A percentile compares a stretch with the other conserved stretches of the same genome.
Evolutionary conservation across 129 eudicot species (phyloP).

Genomic region (Flaveria trinervia): DNA sequence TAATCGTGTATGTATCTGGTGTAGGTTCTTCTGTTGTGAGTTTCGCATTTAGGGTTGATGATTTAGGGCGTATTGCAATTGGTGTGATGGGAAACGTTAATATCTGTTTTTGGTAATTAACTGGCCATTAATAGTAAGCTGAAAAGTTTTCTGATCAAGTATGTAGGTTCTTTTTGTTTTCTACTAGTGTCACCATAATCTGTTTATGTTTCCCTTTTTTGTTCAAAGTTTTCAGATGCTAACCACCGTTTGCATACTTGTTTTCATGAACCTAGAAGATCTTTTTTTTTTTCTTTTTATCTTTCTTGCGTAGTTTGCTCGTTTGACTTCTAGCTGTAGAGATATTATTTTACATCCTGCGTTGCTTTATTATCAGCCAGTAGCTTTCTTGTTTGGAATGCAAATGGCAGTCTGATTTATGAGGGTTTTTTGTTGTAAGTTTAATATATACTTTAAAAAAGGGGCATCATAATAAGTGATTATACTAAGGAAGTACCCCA

Average conservation of each 20-base stretch:
- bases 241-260: conserved; percentile 1
- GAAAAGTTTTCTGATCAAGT: neutral
- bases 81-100: neutral
- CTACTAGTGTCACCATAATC: too few species aligned
- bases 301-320: neutral
- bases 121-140: neutral
- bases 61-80: conserved; percentile 14
- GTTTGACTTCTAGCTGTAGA: neutral
- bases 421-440: neutral
- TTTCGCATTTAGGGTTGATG: conserved; percentile 21
- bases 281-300: neutral
- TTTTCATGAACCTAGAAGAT: neutral
- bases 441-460: neutral
- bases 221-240: neutral
- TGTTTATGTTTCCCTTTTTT: too few species aligned
- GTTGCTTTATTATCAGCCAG: neutral
- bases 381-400: neutral
- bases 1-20: neutral
- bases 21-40: conserved; percentile 3
- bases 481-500: neutral
- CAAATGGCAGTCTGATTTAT: neutral
- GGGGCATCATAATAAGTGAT: conserved; percentile 7
- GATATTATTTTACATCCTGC: neutral
- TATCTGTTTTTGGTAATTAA: neutral
- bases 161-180: neutral